phyloP scores from a whole-genome alignment of 371 early-diverging fungal species.

The Chytridiales sp. region DNA sequence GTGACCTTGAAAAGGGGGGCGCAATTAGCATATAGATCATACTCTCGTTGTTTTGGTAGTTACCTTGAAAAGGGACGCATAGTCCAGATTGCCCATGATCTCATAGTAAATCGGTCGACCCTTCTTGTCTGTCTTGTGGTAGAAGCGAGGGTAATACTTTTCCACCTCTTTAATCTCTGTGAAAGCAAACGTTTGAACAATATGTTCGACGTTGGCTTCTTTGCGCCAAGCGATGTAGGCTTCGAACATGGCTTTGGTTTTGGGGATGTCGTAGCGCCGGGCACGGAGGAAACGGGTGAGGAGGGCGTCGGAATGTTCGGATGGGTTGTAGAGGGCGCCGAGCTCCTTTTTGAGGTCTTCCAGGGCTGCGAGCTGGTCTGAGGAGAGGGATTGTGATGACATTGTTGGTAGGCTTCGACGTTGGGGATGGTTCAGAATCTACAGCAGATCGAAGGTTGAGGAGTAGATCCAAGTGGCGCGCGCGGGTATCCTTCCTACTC shows the following conservation, averaged over 20 bases:
- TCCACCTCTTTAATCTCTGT: conserved; percentile 28
- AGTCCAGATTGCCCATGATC: conserved; percentile 59
- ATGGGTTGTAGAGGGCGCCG: conserved; percentile 11
- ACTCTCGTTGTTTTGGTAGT: too few relatives aligned
- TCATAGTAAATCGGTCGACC: conserved; percentile 77
- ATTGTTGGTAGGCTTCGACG: too few relatives aligned
- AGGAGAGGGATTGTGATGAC: too few relatives aligned
- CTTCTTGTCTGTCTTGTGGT: conserved; percentile 70
- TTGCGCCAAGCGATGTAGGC: conserved; percentile 60
- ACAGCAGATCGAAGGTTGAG: too few relatives aligned
- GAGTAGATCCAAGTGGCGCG: too few relatives aligned
- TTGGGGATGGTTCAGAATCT: too few relatives aligned
- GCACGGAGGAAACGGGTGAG: conserved; percentile 70
- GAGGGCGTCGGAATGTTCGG: conserved; percentile 50
- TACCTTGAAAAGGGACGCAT: too few relatives aligned
- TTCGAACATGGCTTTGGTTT: conserved; percentile 59
- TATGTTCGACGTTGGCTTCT: conserved; percentile 32
- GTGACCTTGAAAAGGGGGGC: conserved; percentile 58
- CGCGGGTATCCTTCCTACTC: too few relatives aligned
- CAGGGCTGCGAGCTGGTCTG: too few relatives aligned
- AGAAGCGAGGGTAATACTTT: conserved; percentile 65
- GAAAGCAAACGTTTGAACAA: conserved; percentile 29
- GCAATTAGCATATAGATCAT: too few relatives aligned
- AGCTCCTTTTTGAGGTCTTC: conserved; percentile 6
- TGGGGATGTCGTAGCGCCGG: conserved; percentile 58